These are phyloP conservation scores for Periconia sp. DNA, from an alignment of 2,329 filamentous ascomycete genomes.

Conservation along the genomic window DNA sequence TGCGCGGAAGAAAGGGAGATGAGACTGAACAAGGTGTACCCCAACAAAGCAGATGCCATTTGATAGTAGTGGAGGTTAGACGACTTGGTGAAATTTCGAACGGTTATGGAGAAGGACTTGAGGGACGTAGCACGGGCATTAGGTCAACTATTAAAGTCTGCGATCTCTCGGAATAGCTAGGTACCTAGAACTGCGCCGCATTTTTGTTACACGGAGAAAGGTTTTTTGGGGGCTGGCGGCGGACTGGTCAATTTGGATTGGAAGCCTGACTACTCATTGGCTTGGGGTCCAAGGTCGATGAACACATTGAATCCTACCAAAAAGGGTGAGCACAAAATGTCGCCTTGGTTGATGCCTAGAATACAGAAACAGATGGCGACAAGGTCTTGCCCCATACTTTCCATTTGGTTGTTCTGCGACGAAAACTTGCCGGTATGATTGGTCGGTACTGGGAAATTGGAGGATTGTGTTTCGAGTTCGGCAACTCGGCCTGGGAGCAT, in stretches of 20 bases:
- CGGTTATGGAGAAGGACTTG: neutral
- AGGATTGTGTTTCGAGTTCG: neutral
- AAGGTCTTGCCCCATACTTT: neutral
- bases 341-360: neutral
- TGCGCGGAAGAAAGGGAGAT: neutral
- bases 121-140: neutral
- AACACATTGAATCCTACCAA: neutral
- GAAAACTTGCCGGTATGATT: neutral
- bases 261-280: too few species aligned
- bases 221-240: too few species aligned
- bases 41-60: neutral
- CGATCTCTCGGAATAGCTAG: too few species aligned
- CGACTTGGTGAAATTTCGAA: too few species aligned
- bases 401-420: neutral
- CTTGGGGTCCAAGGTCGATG: too few species aligned
- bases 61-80: neutral
- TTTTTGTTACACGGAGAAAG: too few species aligned
- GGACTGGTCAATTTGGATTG: too few species aligned
- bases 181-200: too few species aligned
- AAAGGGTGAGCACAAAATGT: neutral
- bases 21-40: neutral
- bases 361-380: neutral
- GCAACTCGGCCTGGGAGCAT: neutral
- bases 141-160: neutral
- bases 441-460: neutral